Conservation (phyloP, 306 rosid species). For the Potentilla sterilis region DNA sequence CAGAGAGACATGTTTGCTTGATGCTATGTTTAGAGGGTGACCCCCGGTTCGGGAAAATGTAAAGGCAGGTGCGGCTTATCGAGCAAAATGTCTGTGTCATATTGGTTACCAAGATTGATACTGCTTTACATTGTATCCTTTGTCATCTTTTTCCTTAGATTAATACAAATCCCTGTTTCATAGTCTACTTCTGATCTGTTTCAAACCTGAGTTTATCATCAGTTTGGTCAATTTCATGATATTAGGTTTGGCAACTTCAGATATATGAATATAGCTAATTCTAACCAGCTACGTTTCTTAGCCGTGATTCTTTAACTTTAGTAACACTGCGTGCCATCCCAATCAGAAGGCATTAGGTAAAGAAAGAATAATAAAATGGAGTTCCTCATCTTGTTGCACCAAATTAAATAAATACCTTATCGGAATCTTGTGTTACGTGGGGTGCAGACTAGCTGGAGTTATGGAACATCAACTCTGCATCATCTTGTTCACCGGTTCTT, state of each 20-base stretch:
- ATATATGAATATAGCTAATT: background rate
- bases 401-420: background rate
- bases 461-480: background rate
- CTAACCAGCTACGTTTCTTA: background rate
- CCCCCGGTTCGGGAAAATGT: slow-evolving; percentile 32
- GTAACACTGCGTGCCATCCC: background rate
- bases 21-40: slow-evolving; percentile 47
- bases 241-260: background rate
- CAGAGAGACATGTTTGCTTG: slow-evolving; percentile 47
- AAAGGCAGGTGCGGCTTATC: slow-evolving; percentile 36
- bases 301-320: background rate
- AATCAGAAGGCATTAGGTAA: background rate
- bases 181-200: background rate
- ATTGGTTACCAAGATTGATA: slow-evolving; percentile 39
- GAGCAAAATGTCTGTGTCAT: slow-evolving; percentile 30
- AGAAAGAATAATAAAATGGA: background rate
- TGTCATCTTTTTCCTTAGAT: slow-evolving; percentile 23
- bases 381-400: background rate
- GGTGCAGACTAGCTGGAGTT: slow-evolving; percentile 10
- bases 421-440: slow-evolving; percentile 13
- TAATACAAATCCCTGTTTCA: slow-evolving; percentile 21
- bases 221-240: background rate
- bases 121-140: slow-evolving; percentile 16
- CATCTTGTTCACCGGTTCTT: background rate
- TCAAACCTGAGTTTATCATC: background rate